phyloP scores from a whole-genome alignment of 768 basidiomycete species.

The Suillus paluster region DNA sequence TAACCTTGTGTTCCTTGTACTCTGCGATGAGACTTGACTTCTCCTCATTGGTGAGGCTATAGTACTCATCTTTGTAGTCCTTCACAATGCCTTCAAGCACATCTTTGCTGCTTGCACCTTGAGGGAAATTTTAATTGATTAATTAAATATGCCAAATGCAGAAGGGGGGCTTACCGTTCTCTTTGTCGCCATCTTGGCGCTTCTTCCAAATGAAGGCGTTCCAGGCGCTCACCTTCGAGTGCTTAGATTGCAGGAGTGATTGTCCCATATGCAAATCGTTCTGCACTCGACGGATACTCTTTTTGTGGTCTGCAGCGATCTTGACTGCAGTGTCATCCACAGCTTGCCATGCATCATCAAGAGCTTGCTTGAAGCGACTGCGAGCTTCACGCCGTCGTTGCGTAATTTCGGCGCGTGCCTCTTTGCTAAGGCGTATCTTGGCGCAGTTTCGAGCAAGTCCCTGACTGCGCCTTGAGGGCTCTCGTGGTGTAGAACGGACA shows the following conservation, averaged over 20 bases:
- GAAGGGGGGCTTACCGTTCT: neutral
- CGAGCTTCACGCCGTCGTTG: no score
- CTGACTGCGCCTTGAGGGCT: no score
- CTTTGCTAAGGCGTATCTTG: no score
- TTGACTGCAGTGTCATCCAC: slow-evolving; percentile 1
- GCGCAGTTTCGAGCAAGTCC: no score
- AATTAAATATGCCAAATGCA: neutral
- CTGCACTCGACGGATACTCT: slow-evolving; percentile 9
- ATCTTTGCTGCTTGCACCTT: neutral
- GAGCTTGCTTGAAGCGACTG: no score
- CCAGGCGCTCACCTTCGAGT: slow-evolving; percentile 9
- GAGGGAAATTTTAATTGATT: neutral
- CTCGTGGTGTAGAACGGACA: no score
- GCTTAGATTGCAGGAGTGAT: neutral
- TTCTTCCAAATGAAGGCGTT: slow-evolving; percentile 15
- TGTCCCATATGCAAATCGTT: slow-evolving; percentile 12
- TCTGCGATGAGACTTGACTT: neutral
- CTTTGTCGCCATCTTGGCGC: neutral
- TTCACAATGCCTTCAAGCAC: neutral
- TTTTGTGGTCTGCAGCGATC: slow-evolving; percentile 9
- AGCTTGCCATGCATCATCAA: slow-evolving; percentile 6
- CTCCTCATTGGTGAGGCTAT: neutral
- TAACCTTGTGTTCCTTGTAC: neutral
- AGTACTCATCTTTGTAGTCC: neutral
- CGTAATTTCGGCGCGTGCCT: no score